Percentiles rank a stretch among this genome's conserved stretches.
Evolutionary conservation across 1,284 basidiomycete genomes (phyloP).

Genomic region (Austropuccinia psidii): DNA sequence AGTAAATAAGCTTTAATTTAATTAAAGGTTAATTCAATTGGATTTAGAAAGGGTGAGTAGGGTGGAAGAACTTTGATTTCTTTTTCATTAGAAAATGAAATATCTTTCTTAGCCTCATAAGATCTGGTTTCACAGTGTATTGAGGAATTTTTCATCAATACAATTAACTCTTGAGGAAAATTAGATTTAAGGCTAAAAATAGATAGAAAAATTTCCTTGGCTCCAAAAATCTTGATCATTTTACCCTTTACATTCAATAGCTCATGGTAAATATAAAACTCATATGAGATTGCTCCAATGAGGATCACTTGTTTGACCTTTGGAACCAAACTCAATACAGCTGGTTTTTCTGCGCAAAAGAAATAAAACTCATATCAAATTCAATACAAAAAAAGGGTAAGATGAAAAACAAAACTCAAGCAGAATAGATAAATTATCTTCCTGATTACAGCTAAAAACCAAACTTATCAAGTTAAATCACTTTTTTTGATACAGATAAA

Average conservation of each 20-base stretch:
- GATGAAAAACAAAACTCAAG: neutral
- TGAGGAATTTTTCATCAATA: too few species aligned
- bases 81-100: too few species aligned
- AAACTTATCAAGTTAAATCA: neutral
- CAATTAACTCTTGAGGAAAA: neutral
- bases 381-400: neutral
- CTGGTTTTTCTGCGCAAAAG: neutral
- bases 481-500: neutral
- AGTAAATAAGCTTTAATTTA: too few species aligned
- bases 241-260: neutral
- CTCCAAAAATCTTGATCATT: neutral
- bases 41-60: too few species aligned
- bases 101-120: too few species aligned
- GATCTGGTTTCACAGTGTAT: too few species aligned
- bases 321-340: neutral
- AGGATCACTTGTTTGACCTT: neutral
- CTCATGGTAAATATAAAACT: neutral
- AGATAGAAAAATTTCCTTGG: neutral
- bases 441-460: neutral
- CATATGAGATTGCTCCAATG: neutral
- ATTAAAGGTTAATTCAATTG: too few species aligned
- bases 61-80: too few species aligned
- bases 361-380: neutral
- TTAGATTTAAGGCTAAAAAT: too few species aligned
- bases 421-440: neutral